phyloP scores from a whole-genome alignment of 2,329 filamentous ascomycete genomes.

The Aspergillus brunneoviolaceus region DNA sequence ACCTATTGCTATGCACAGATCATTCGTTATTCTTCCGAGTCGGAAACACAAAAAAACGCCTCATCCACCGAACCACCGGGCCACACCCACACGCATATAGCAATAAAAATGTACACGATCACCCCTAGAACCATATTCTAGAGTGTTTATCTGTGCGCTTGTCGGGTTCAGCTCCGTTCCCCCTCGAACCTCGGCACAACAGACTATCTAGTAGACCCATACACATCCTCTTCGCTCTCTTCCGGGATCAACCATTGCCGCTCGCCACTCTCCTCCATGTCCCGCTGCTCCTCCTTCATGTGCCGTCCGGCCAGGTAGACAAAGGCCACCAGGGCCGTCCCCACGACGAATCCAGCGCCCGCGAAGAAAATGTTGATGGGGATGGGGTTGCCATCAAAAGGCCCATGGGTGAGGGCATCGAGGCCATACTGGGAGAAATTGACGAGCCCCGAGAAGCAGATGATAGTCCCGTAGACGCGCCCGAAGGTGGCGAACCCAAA shows the following conservation, averaged over 20 bases:
- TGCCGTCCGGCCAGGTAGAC: conserved; percentile 47
- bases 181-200: neutral
- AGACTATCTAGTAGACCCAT: neutral
- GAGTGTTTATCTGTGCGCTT: neutral
- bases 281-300: conserved; percentile 13
- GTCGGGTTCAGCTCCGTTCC: neutral
- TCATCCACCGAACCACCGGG: neutral
- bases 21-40: neutral
- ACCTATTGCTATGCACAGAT: neutral
- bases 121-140: neutral
- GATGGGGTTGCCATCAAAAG: conserved; percentile 69
- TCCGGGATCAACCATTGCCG: conserved; percentile 26
- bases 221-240: conserved; percentile 9
- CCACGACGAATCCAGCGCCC: conserved; percentile 62
- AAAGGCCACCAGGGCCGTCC: conserved; percentile 64
- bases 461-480: conserved; percentile 86
- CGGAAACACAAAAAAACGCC: neutral
- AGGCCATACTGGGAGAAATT: conserved; percentile 81
- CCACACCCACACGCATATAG: neutral
- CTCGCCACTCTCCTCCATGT: conserved; percentile 24
- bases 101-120: neutral
- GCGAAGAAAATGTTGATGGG: conserved; percentile 74
- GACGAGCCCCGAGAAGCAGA: conserved; percentile 77
- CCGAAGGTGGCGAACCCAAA: conserved; percentile 92
- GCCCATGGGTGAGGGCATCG: conserved; percentile 72